phyloP scores from a whole-genome alignment of 2,329 filamentous ascomycete species.

The Ustilaginoidea virens region DNA sequence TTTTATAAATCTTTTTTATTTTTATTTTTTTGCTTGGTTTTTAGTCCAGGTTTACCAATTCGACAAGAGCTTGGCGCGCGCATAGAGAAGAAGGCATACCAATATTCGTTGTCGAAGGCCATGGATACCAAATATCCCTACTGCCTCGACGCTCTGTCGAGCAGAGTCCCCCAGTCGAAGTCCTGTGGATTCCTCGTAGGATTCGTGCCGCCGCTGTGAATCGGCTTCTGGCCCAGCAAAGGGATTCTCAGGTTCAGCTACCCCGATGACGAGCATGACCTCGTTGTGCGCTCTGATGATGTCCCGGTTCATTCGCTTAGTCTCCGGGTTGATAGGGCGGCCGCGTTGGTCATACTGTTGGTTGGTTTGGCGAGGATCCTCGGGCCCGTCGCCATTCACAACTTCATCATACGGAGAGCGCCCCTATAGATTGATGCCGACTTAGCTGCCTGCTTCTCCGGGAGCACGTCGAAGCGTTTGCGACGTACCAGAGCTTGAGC shows the following conservation, averaged over 20 bases:
- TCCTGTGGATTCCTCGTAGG: constrained; percentile 32
- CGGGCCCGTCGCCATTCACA: constrained; percentile 31
- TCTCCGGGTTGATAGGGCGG: constrained; percentile 38
- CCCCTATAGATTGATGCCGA: constrained; percentile 22
- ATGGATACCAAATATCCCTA: constrained; percentile 35
- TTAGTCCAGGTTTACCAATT: too few relatives aligned
- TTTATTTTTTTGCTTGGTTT: too few relatives aligned
- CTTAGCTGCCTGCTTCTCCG: constrained; percentile 2
- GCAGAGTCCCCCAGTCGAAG: constrained; percentile 19
- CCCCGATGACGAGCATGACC: constrained; percentile 47
- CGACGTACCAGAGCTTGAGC: constrained; percentile 37
- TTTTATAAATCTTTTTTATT: constrained; percentile 34
- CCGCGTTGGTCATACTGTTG: constrained; percentile 41
- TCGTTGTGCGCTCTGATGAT: constrained; percentile 46
- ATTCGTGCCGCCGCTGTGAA: constrained; percentile 25
- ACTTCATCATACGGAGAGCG: constrained; percentile 46
- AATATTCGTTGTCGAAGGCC: constrained; percentile 39
- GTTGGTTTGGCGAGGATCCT: constrained; percentile 21
- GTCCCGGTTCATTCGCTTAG: constrained; percentile 37
- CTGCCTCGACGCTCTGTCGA: constrained; percentile 20
- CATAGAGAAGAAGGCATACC: constrained; percentile 21
- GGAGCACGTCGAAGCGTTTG: too few relatives aligned
- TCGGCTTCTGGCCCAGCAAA: constrained; percentile 23
- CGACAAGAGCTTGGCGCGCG: too few relatives aligned
- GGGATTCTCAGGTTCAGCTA: constrained; percentile 40